These are phyloP conservation scores for Coniferiporia sulphurascens DNA, from an alignment of 1,284 basidiomycete species.

Conservation along the genomic window DNA sequence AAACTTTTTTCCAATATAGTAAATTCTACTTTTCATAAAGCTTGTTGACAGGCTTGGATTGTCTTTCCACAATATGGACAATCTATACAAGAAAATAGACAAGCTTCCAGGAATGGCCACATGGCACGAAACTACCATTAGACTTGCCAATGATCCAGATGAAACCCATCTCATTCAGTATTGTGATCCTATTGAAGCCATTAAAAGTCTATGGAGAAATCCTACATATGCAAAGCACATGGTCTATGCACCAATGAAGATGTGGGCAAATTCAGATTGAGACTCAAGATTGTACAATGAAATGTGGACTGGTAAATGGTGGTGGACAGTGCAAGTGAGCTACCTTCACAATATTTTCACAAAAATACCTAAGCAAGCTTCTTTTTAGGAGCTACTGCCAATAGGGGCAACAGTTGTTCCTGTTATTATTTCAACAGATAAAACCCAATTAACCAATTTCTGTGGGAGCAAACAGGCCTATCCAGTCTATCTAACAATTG, in stretches of 20 bases:
- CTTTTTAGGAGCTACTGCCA: neutral
- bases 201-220: slow-evolving; percentile 5
- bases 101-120: slow-evolving; percentile 2
- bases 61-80: slow-evolving; percentile 10
- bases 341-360: neutral
- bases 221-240: slow-evolving; percentile 5
- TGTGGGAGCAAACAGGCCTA: slow-evolving; percentile 19
- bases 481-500: slow-evolving; percentile 21
- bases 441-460: slow-evolving; percentile 20
- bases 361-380: neutral
- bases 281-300: slow-evolving; percentile 1
- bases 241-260: slow-evolving; percentile 2
- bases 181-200: slow-evolving; percentile 5
- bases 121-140: slow-evolving; percentile 5
- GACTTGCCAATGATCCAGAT: slow-evolving; percentile 4
- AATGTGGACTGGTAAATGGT: slow-evolving; percentile 2
- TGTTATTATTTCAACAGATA: slow-evolving; percentile 19
- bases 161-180: slow-evolving; percentile 12
- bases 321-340: neutral
- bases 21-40: neutral
- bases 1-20: neutral
- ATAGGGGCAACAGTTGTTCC: slow-evolving; percentile 11
- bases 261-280: neutral
- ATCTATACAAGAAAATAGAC: slow-evolving; percentile 9
- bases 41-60: neutral